phyloP scores from a whole-genome alignment of 208 protist genomes.

The Zelonia costaricensis region DNA sequence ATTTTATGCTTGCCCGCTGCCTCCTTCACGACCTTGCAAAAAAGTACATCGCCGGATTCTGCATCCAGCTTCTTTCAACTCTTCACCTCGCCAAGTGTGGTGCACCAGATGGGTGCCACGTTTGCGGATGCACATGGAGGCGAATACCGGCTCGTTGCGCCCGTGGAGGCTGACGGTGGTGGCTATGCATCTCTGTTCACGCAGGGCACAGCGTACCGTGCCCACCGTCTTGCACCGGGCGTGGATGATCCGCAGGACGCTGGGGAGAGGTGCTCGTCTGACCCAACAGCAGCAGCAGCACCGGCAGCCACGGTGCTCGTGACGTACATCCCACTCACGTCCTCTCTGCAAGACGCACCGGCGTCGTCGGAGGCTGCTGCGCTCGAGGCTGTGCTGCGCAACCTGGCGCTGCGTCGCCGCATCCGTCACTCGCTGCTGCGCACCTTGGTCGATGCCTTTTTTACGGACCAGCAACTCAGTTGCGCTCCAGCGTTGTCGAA shows the following conservation, averaged over 20 bases:
- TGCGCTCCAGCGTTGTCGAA: neutral
- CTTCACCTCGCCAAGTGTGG: too few relatives aligned
- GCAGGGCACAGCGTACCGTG: slow-evolving; percentile 9
- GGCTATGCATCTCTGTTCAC: slow-evolving; percentile 24
- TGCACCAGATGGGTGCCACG: slow-evolving; percentile 6
- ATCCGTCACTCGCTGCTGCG: slow-evolving; percentile 23
- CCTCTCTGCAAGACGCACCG: slow-evolving; percentile 11
- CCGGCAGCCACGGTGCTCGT: slow-evolving; percentile 2
- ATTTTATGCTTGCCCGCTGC: too few relatives aligned
- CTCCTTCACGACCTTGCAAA: too few relatives aligned
- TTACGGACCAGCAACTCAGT: slow-evolving; percentile 6
- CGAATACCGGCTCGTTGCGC: slow-evolving; percentile 6
- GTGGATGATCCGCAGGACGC: neutral
- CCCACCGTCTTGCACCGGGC: neutral
- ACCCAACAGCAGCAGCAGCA: neutral
- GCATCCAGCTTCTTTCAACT: too few relatives aligned
- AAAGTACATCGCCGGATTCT: too few relatives aligned
- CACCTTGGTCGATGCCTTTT: slow-evolving; percentile 25
- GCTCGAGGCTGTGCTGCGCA: slow-evolving; percentile 3
- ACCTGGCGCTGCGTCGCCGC: slow-evolving; percentile 21
- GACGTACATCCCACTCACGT: slow-evolving; percentile 25
- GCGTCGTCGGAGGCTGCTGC: slow-evolving; percentile 2
- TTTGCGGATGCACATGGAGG: slow-evolving; percentile 14
- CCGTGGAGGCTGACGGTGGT: slow-evolving; percentile 2
- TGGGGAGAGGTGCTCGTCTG: neutral